These are phyloP conservation scores for Paramecium sonneborni DNA, from an alignment of 73 alveolate species.

Conservation along the genomic window DNA sequence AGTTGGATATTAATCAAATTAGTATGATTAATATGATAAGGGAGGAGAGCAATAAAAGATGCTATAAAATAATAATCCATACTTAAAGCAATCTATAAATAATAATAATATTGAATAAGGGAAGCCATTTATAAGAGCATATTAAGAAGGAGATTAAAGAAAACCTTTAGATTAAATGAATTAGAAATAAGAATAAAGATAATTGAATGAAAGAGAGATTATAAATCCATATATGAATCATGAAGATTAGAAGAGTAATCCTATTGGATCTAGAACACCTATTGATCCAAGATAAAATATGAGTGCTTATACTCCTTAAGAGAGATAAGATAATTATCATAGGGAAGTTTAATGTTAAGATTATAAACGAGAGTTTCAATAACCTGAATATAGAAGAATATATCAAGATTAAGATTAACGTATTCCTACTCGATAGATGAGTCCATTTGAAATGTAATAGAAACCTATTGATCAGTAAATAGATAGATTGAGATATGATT, in stretches of 20 bases:
- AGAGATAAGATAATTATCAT: neutral
- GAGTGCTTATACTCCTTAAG: neutral
- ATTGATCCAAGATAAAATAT: neutral
- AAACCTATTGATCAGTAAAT: neutral
- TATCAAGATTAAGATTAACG: neutral
- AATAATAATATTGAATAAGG: neutral
- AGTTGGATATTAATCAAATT: neutral
- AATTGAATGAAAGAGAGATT: neutral
- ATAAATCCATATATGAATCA: neutral
- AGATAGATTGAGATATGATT: neutral
- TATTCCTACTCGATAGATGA: neutral
- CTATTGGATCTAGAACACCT: neutral
- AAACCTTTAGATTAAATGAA: neutral
- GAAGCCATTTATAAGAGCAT: neutral
- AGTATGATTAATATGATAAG: neutral
- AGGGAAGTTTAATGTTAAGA: neutral
- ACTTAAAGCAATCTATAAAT: neutral
- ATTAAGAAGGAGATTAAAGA: slow-evolving; percentile 8
- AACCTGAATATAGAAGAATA: neutral
- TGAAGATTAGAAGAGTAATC: neutral
- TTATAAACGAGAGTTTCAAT: neutral
- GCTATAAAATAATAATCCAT: neutral
- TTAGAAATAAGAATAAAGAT: neutral
- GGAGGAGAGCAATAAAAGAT: neutral
- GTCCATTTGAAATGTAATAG: neutral